These are phyloP conservation scores for barrel medic (Medicago truncatula) DNA, from an alignment of 306 rosid species.

Conservation along the genomic window DNA sequence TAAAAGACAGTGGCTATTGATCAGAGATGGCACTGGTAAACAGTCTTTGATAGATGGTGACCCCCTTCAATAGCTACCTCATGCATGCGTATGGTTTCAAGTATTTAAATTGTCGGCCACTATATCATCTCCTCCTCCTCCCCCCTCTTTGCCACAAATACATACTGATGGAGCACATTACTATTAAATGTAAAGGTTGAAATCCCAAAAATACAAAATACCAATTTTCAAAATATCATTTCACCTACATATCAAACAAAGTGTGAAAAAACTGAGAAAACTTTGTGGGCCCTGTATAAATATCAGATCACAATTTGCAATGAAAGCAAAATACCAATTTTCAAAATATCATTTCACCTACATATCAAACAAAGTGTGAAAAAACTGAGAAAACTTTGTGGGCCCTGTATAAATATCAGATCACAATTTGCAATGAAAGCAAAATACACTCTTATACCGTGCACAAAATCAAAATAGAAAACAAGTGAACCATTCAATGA, in stretches of 20 bases:
- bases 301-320: too few relatives aligned
- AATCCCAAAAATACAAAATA: background rate
- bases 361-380: too few relatives aligned
- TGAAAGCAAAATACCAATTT: too few relatives aligned
- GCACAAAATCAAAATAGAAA: too few relatives aligned
- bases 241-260: constrained; percentile 8
- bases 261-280: background rate
- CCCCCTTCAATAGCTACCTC: constrained; percentile 25
- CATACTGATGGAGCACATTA: background rate
- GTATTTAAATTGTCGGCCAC: background rate
- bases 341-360: too few relatives aligned
- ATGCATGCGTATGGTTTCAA: constrained; percentile 22
- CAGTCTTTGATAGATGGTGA: constrained; percentile 4
- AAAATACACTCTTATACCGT: too few relatives aligned
- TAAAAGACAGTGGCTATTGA: too few relatives aligned
- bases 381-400: too few relatives aligned
- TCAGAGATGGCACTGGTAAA: background rate
- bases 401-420: too few relatives aligned
- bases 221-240: background rate
- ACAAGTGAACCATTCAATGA: too few relatives aligned
- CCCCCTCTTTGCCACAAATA: too few relatives aligned
- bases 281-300: background rate
- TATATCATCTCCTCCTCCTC: background rate
- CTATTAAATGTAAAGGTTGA: background rate
- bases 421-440: too few relatives aligned